Evolutionary conservation across 345 rosid species (phyloP).

Genomic region (Cardamine resedifolia): DNA sequence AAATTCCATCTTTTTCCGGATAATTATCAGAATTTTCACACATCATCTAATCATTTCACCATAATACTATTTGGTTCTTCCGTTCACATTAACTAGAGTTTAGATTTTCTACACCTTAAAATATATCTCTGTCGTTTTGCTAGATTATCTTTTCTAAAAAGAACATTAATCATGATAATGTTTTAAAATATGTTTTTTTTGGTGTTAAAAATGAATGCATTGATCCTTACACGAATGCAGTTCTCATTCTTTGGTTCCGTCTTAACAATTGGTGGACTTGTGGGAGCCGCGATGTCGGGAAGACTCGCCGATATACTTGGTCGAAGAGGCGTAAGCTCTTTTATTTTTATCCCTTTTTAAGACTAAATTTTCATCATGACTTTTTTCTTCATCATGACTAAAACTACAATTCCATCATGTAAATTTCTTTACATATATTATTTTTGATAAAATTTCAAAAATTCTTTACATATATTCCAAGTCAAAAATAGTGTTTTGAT

Average conservation of each 20-base stretch:
- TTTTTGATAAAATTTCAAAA: too few species aligned
- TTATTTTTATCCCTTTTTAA: background rate
- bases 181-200: too few species aligned
- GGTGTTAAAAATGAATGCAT: background rate
- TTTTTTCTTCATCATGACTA: background rate
- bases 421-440: too few species aligned
- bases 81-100: background rate
- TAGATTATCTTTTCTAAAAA: too few species aligned
- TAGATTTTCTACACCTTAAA: too few species aligned
- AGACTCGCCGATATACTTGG: constrained; percentile 68
- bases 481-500: background rate
- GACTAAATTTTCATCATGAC: background rate
- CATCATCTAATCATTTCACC: background rate
- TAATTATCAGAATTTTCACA: background rate
- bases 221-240: constrained; percentile 41
- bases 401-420: background rate
- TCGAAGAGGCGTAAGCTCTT: constrained; percentile 62
- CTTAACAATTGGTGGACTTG: constrained; percentile 78
- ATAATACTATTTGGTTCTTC: background rate
- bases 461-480: background rate
- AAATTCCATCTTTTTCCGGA: background rate
- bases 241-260: constrained; percentile 79
- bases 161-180: too few species aligned
- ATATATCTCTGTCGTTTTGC: too few species aligned
- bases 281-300: constrained; percentile 81